These are phyloP conservation scores for Aeschynomene evenia DNA, from an alignment of 306 rosid genomes.

Conservation along the genomic window DNA sequence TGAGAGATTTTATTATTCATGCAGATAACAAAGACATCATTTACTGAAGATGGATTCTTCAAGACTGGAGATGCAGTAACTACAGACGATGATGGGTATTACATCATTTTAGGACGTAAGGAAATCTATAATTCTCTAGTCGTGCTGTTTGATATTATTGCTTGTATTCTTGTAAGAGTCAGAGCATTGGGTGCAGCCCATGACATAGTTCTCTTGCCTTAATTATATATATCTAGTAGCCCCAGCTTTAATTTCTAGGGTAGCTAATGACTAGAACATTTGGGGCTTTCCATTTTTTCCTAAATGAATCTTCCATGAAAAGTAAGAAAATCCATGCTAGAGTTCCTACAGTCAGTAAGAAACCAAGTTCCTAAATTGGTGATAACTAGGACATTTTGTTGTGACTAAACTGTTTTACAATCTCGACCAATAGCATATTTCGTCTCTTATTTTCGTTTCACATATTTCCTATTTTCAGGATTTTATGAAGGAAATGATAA, in stretches of 20 bases:
- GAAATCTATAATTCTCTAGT: constrained; percentile 27
- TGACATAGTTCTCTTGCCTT: constrained; percentile 3
- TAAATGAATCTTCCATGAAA: background rate
- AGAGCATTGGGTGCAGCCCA: background rate
- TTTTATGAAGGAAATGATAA: too few species aligned
- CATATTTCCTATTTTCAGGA: too few species aligned
- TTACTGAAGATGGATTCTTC: constrained; percentile 80
- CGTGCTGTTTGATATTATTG: constrained; percentile 8
- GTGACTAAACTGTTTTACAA: background rate
- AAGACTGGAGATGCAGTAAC: constrained; percentile 94
- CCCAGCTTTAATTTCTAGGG: background rate
- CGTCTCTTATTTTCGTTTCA: too few species aligned
- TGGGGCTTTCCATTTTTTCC: constrained; percentile 14
- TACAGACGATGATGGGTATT: constrained; percentile 81
- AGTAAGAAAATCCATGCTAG: background rate
- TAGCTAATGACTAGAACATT: background rate
- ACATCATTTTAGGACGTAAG: constrained; percentile 89
- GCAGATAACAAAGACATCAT: constrained; percentile 74
- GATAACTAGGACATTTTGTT: background rate
- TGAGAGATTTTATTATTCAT: constrained; percentile 22
- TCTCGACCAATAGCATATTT: background rate
- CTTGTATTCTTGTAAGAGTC: background rate
- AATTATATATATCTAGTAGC: background rate
- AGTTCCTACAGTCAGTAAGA: background rate
- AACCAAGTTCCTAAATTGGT: background rate